Percentiles rank a stretch among this genome's conserved stretches.
Conservation (phyloP, 345 rosid genomes). For the Rhodomyrtus tomentosa region DNA sequence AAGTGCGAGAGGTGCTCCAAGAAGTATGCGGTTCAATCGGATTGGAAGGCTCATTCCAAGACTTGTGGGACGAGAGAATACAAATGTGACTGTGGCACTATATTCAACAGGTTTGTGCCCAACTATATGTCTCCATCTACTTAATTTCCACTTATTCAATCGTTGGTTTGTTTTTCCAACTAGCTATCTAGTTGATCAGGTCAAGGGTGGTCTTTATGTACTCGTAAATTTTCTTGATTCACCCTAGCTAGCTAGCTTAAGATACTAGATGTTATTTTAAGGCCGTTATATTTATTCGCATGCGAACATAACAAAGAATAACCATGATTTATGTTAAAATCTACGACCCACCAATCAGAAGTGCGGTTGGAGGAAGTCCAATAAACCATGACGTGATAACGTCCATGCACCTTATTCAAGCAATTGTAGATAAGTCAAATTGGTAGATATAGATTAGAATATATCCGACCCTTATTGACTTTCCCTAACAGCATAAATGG, state of each 20-base stretch:
- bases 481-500: background rate
- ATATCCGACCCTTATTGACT: background rate
- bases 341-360: background rate
- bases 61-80: constrained; percentile 12
- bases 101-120: background rate
- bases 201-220: background rate
- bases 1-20: constrained; percentile 14
- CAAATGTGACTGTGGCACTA: constrained; percentile 12
- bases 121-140: background rate
- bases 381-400: background rate
- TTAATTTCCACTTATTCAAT: background rate
- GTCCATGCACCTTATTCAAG: background rate
- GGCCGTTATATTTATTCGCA: background rate
- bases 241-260: background rate
- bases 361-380: background rate
- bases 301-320: background rate
- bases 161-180: background rate
- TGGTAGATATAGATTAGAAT: background rate
- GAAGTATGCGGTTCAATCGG: constrained; percentile 8
- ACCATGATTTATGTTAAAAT: background rate
- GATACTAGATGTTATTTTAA: background rate
- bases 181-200: background rate
- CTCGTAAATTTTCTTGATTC: background rate
- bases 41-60: constrained; percentile 15
- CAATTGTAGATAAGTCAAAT: background rate